These are phyloP conservation scores for Botrytis hyacinthi DNA, from an alignment of 2,329 filamentous ascomycete genomes.

Conservation along the genomic window DNA sequence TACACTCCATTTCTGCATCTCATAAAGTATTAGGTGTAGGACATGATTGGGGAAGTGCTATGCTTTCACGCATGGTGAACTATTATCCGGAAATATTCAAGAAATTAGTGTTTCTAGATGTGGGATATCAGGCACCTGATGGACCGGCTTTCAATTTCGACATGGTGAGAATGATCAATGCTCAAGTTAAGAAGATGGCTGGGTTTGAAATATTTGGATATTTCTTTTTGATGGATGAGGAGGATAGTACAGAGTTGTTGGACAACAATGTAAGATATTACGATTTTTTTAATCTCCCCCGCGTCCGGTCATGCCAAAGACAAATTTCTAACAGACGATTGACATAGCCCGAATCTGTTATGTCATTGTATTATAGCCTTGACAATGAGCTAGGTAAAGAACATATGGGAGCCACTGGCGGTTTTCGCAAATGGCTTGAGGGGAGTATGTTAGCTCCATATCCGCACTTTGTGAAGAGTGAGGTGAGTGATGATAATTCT, in stretches of 20 bases:
- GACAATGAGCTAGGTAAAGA: constrained; percentile 20
- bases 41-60: constrained; percentile 33
- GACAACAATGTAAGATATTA: constrained; percentile 26
- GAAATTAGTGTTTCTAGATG: constrained; percentile 27
- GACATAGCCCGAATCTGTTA: constrained; percentile 26
- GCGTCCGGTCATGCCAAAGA: not conserved
- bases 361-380: constrained; percentile 21
- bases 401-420: constrained; percentile 19
- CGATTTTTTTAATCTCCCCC: not conserved
- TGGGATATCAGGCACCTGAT: constrained; percentile 19
- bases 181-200: constrained; percentile 13
- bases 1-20: constrained; percentile 24
- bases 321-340: constrained; percentile 2
- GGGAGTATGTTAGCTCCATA: constrained; percentile 19
- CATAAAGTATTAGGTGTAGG: constrained; percentile 25
- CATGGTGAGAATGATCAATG: constrained; percentile 22
- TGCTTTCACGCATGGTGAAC: constrained; percentile 25
- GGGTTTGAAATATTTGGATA: constrained; percentile 31
- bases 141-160: constrained; percentile 22
- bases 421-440: constrained; percentile 18
- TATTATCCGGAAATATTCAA: constrained; percentile 22
- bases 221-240: constrained; percentile 25
- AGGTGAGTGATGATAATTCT: not conserved
- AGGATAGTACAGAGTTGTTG: constrained; percentile 23
- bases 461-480: constrained; percentile 22